Conservation (phyloP, 495 filamentous ascomycete genomes). For the Umbilicaria muhlenbergii region DNA sequence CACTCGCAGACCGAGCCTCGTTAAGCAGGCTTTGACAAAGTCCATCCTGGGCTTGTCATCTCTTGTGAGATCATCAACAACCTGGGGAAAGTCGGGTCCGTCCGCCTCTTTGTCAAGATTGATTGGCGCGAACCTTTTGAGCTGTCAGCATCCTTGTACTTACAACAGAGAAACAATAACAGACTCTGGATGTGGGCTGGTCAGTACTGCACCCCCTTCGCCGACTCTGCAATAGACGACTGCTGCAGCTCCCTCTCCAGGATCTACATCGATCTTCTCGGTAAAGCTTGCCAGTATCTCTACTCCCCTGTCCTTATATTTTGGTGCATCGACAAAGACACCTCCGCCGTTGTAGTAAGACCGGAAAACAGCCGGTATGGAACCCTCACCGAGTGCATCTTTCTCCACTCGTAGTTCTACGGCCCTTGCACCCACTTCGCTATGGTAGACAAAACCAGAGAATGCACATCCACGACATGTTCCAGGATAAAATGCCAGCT, state of each 20-base stretch:
- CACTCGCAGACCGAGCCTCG: constrained; percentile 69
- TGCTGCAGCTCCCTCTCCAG: constrained; percentile 55
- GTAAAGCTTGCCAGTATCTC: constrained; percentile 74
- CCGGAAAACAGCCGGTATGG: constrained; percentile 47
- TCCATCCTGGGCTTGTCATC: constrained; percentile 55
- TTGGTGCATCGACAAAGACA: constrained; percentile 72
- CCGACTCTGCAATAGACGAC: constrained; percentile 80
- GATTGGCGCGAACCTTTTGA: constrained; percentile 57
- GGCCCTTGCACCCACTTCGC: constrained; percentile 71
- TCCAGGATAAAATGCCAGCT: constrained; percentile 79
- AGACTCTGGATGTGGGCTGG: constrained; percentile 89
- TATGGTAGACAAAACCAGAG: constrained; percentile 78
- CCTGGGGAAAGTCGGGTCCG: constrained; percentile 45
- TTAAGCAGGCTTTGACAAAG: constrained; percentile 70
- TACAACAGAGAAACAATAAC: constrained; percentile 14
- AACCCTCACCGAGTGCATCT: constrained; percentile 32
- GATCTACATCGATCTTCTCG: constrained; percentile 59
- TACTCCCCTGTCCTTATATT: constrained; percentile 43
- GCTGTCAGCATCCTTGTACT: constrained; percentile 3
- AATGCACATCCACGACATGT: constrained; percentile 79
- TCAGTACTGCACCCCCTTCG: constrained; percentile 65
- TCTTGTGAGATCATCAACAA: constrained; percentile 51
- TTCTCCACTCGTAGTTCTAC: constrained; percentile 51
- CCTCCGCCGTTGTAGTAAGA: constrained; percentile 94
- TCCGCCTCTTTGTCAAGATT: constrained; percentile 53